Evolutionary conservation across 306 rosid species (phyloP), one percentile per base, ranked within the genome.

Genomic region (Glycine tomentella): DNA sequence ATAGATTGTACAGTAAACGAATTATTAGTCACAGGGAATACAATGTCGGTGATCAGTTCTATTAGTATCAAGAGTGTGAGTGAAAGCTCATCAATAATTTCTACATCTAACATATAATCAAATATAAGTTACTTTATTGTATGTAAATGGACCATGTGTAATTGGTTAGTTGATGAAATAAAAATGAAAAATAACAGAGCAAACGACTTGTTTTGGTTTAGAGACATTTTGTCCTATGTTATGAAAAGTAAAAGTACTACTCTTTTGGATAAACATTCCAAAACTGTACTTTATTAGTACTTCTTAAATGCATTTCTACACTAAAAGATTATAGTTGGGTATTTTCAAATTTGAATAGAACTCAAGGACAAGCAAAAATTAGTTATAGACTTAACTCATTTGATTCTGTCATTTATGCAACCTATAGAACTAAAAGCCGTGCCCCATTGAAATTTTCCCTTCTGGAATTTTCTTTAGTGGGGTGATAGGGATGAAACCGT

Each of bases 401-500:
- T 44, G 36, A n/a, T 14, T 55, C 33, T 44, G 4, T 4, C 20
- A 45, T 42, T 14, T 14, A 67, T 34, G 76, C 13, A 78, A 13
- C 51, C 53, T 66, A 17, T 36, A 36, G 5, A 36, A 10, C 16
- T 14, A 61, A 65, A 73, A 61, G 61, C 0, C 74, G 68, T 76
- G 86, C 9, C 69, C 38, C 74, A 17, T 45, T 48, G 51, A 51
- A 82, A 31, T 62, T 25, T 25, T 25, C 31, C 31, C 31, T 25
- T 1, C 31, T 1, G 31, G 31, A 25, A 25, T 25, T 82, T 8
- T 33, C 78, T 69, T 52, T 13, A 53, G 40, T 42, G 4, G 68
- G 68, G 42, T 44, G 25, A 59, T 17, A 12, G 44, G n/a, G 55
- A 82, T 57, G 4, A 55, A 75, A 75, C 48, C 17, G 77, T 75